Evolutionary conservation across 495 filamentous ascomycete genomes (phyloP).

Genomic region (Glarea lozoyensis): DNA sequence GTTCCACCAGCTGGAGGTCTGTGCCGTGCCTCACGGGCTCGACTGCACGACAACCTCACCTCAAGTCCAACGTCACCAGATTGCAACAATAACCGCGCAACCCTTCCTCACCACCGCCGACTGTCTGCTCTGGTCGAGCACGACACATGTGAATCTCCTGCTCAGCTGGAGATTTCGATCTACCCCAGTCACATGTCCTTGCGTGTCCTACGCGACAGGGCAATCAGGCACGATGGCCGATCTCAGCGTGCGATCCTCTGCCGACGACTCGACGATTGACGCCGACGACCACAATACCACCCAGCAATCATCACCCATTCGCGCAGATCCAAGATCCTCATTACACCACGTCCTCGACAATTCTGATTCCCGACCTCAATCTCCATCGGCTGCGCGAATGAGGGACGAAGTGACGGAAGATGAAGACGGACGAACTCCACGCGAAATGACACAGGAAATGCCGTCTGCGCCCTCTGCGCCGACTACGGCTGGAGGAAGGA

Average conservation of each 20-base stretch:
- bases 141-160: no score
- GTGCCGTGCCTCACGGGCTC: no score
- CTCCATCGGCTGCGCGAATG: slow-evolving; percentile 7
- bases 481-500: slow-evolving; percentile 5
- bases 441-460: slow-evolving; percentile 46
- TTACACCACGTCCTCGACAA: slow-evolving; percentile 13
- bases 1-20: no score
- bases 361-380: slow-evolving; percentile 9
- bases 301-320: slow-evolving; percentile 17
- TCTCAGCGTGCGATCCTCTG: slow-evolving; percentile 3
- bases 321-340: slow-evolving; percentile 16
- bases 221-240: slow-evolving; percentile 8
- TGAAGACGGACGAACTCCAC: slow-evolving; percentile 27
- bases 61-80: no score
- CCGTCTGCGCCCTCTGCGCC: slow-evolving; percentile 40
- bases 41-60: no score
- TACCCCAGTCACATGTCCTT: no score
- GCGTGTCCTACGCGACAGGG: slow-evolving; percentile 1
- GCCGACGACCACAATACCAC: slow-evolving; percentile 15
- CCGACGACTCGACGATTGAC: slow-evolving; percentile 17
- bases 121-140: no score
- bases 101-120: no score
- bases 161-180: no score
- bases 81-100: no score
- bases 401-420: slow-evolving; percentile 18